Evolutionary conservation across 2,329 filamentous ascomycete species (phyloP).

Genomic region (Alternaria gansuensis): DNA sequence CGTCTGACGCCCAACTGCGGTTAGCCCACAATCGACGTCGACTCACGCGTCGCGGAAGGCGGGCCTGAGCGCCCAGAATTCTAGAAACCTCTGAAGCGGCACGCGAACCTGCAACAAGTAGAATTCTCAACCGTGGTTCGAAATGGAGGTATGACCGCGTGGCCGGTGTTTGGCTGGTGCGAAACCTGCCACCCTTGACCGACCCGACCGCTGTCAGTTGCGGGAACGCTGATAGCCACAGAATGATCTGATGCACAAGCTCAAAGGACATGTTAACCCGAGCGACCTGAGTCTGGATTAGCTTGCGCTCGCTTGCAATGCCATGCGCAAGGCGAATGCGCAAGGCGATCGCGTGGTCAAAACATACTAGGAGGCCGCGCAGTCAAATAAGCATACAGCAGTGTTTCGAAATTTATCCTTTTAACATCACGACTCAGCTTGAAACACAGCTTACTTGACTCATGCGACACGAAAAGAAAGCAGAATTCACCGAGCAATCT

Average conservation of each 20-base stretch:
- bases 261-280: background rate
- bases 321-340: background rate
- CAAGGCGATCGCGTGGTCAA: constrained; percentile 4
- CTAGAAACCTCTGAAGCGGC: background rate
- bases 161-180: constrained; percentile 9
- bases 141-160: constrained; percentile 5
- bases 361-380: background rate
- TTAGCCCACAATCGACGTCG: constrained; percentile 1
- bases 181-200: background rate
- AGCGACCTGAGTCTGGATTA: background rate
- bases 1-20: background rate
- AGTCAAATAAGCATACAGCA: background rate
- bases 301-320: background rate
- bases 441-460: background rate
- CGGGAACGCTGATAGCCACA: background rate
- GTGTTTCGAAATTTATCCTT: background rate
- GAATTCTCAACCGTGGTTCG: background rate
- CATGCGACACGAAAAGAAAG: background rate
- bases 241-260: background rate
- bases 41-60: background rate
- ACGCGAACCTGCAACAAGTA: background rate
- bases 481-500: background rate
- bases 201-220: background rate
- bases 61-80: background rate
- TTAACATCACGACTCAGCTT: constrained; percentile 3